Base-by-base conservation (phyloP, 2,329 filamentous ascomycete species). In the Mycosphaerella sp. region DNA sequence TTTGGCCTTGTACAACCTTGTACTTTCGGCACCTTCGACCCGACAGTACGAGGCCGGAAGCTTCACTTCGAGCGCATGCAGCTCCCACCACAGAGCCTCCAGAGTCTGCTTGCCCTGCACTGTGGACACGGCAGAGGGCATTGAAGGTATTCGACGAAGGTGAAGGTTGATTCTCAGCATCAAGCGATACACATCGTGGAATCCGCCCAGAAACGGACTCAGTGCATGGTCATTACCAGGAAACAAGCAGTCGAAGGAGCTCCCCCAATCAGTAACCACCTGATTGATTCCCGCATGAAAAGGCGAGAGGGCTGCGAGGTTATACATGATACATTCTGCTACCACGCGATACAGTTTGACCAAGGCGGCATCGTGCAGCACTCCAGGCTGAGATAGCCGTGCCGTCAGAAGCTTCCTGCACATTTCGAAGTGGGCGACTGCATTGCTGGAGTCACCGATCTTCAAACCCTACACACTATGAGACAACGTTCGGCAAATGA, bases 311-410 rank as follows among this genome's bases (percentile, higher is more conserved):
- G 38, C 49, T 6, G 51, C 59, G 11, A 59, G n/a, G 9, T 55
- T 61, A 49, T 51, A 59, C n/a, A 59, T 53, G 6, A 59, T 51
- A 32, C 54, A 54, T 36, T 61, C 59, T 34, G 59, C 59, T 14
- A 55, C 38, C 14, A 61, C 45, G 10, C 59, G 56, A 32, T 59
- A 56, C 29, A 59, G 31, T 7, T 52, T 55, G 36, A 57, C 26
- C 29, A 55, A 32, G 6, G 32, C 42, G 2, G 40, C 1, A 17
- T 55, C 47, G 7, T 36, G 21, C 3, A 47, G 26, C 0, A 48
- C 41, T 26, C 34, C 36, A n/a, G 42, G 10, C 11, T 54, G 45
- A 9, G 43, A 45, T 11, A 61, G 43, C 10, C 53, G 56, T 21
- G 34, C 10, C 1, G 38, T 31, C 7, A 61, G 41, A 8, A 59